Percentiles rank a stretch among this genome's conserved stretches.
phyloP scores from a whole-genome alignment of 2,329 filamentous ascomycete genomes.

The Phialophora verrucosa region DNA sequence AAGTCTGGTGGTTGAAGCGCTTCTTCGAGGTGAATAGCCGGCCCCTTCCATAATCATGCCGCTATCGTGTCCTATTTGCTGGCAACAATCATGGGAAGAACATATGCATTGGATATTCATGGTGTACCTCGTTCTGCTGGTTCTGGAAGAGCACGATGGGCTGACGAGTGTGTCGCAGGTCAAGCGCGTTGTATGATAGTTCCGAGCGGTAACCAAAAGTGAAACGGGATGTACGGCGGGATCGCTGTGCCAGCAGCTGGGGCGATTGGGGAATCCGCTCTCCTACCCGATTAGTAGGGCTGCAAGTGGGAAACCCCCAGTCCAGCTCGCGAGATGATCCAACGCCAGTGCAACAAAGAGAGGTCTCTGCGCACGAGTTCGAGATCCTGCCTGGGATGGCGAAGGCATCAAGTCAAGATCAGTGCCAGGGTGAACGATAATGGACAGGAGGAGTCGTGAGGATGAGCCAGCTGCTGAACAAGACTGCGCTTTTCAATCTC shows the following conservation, averaged over 20 bases:
- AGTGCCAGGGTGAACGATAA: not conserved
- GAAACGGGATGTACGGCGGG: not conserved
- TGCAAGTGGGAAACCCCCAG: not conserved
- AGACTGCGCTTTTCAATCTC: not conserved
- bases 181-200: constrained; percentile 54
- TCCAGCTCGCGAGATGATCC: not conserved
- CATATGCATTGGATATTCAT: not conserved
- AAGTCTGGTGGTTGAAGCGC: constrained; percentile 98
- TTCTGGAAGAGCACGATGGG: constrained; percentile 16
- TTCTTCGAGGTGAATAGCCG: constrained; percentile 78
- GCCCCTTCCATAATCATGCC: constrained; percentile 31
- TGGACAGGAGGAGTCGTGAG: not conserved
- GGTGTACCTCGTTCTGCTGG: not conserved
- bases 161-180: constrained; percentile 45
- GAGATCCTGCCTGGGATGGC: not conserved
- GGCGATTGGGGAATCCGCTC: not conserved
- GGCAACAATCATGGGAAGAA: not conserved
- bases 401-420: not conserved
- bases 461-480: not conserved
- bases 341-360: not conserved
- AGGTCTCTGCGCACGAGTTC: not conserved
- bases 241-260: not conserved
- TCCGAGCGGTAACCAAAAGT: constrained; percentile 1
- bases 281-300: not conserved
- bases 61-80: not conserved